These are phyloP conservation scores for Phalaenopsis aphrodite DNA, from an alignment of 106 monocot species.

Conservation along the genomic window DNA sequence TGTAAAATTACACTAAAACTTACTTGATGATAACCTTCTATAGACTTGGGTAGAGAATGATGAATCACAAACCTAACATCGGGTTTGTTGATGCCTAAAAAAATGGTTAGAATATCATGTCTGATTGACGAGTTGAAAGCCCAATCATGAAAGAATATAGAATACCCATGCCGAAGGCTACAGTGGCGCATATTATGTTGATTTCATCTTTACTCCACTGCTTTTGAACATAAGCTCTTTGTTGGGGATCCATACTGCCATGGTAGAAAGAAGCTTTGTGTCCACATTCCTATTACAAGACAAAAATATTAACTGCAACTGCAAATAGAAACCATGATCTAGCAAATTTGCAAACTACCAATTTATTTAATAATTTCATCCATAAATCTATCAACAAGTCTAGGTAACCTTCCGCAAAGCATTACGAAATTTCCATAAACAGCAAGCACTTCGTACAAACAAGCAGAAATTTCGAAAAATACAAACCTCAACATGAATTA, in stretches of 20 bases:
- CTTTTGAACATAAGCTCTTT: constrained; percentile 72
- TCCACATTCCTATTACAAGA: constrained; percentile 61
- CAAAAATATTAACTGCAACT: background rate
- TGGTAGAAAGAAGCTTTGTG: constrained; percentile 92
- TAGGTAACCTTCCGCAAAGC: background rate
- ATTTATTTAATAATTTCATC: background rate
- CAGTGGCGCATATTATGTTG: constrained; percentile 95
- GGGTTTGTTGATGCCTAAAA: constrained; percentile 97
- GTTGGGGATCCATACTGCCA: constrained; percentile 87
- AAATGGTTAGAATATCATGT: constrained; percentile 12
- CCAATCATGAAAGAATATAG: background rate
- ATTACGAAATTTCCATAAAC: background rate
- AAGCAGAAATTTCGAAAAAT: background rate
- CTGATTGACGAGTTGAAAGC: background rate
- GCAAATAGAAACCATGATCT: background rate
- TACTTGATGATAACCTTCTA: constrained; percentile 99
- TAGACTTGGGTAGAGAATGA: constrained; percentile 97
- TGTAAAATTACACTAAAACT: background rate
- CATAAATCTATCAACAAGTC: background rate
- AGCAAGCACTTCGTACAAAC: background rate
- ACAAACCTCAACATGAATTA: too few relatives aligned
- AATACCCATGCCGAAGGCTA: constrained; percentile 98
- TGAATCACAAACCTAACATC: constrained; percentile 99
- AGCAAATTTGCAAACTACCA: background rate
- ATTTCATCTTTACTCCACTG: constrained; percentile 99